Conservation (phyloP, 2,329 filamentous ascomycete species). For the Kalmusia sp. region DNA sequence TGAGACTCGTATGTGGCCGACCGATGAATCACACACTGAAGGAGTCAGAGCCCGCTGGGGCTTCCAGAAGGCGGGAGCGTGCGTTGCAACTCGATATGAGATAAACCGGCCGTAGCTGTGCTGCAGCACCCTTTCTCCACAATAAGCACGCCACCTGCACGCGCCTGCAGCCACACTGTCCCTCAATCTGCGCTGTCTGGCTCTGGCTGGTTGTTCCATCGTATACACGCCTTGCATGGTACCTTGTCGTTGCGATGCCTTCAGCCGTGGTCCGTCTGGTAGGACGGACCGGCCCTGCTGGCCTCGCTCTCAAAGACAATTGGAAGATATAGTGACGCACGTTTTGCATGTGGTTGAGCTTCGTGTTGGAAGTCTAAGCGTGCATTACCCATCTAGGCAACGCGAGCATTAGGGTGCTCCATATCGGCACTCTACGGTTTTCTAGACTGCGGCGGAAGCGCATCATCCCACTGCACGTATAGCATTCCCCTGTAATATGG, state of each 20-base stretch:
- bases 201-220: too few relatives aligned
- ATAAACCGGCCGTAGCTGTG: slow-evolving; percentile 10
- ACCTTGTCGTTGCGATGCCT: neutral
- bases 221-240: neutral
- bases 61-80: neutral
- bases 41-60: too few relatives aligned
- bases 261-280: neutral
- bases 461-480: neutral
- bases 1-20: neutral
- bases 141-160: slow-evolving; percentile 23
- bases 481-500: neutral
- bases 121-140: slow-evolving; percentile 17
- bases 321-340: neutral
- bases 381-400: slow-evolving; percentile 1
- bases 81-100: slow-evolving; percentile 21
- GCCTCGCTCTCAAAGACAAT: neutral
- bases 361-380: slow-evolving; percentile 2
- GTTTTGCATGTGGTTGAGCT: slow-evolving; percentile 1
- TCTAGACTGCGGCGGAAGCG: neutral
- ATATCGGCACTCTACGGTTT: neutral
- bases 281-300: neutral
- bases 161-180: slow-evolving; percentile 18
- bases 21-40: neutral
- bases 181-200: too few relatives aligned
- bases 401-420: neutral